These are phyloP conservation scores for Boletus sp. DNA, from an alignment of 768 basidiomycete species.

Conservation along the genomic window DNA sequence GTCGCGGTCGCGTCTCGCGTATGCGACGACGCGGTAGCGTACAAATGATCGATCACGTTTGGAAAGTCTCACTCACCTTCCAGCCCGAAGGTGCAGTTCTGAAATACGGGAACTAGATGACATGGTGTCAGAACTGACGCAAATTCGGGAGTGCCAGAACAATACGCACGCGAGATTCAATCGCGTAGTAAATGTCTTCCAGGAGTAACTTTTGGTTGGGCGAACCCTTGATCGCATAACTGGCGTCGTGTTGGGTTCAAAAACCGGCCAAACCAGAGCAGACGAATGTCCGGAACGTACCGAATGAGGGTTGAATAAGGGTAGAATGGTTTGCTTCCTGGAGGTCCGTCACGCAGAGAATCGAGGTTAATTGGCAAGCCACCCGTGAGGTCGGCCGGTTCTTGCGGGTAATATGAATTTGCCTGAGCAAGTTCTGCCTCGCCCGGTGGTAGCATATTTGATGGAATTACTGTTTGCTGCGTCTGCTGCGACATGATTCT, in stretches of 20 bases:
- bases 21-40: conserved; percentile 4
- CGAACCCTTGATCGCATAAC: conserved; percentile 89
- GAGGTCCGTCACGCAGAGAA: conserved; percentile 81
- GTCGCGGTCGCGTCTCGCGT: conserved; percentile 46
- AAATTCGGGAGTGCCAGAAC: not conserved
- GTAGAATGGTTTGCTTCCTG: conserved; percentile 87
- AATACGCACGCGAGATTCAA: conserved; percentile 74
- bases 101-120: conserved; percentile 79
- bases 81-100: conserved; percentile 84
- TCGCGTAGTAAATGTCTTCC: conserved; percentile 90
- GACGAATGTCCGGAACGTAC: conserved; percentile 41
- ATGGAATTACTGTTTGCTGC: conserved; percentile 55
- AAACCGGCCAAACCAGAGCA: not conserved
- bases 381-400: conserved; percentile 75
- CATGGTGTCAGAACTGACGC: conserved; percentile 7
- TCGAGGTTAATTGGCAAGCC: conserved; percentile 85
- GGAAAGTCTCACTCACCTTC: conserved; percentile 59
- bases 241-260: conserved; percentile 28
- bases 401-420: conserved; percentile 68
- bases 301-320: conserved; percentile 89
- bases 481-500: conserved; percentile 47
- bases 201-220: conserved; percentile 81
- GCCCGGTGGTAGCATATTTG: conserved; percentile 56
- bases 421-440: conserved; percentile 51
- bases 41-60: not conserved